phyloP scores from a whole-genome alignment of 805 yeast genomes.

The Ogataea glucozyma region DNA sequence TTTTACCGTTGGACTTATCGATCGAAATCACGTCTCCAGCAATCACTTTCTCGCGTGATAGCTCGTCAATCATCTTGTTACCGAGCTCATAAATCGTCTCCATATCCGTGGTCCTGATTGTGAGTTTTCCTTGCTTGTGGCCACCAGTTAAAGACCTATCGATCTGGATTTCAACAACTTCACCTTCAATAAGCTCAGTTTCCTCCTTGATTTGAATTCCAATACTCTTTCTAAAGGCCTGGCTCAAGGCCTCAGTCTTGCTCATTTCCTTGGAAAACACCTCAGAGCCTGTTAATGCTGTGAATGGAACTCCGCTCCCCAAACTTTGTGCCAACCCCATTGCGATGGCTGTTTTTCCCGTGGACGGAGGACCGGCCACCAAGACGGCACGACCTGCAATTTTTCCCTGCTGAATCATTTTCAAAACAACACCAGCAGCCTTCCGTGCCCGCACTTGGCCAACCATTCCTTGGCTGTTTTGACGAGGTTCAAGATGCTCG shows the following conservation, averaged over 20 bases:
- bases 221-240: conserved; percentile 93
- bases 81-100: conserved; percentile 73
- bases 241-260: conserved; percentile 95
- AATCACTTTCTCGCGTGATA: conserved; percentile 87
- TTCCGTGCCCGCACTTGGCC: conserved; percentile 77
- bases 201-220: conserved; percentile 96
- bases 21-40: conserved; percentile 97
- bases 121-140: conserved; percentile 73
- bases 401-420: conserved; percentile 85
- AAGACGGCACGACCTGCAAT: conserved; percentile 96
- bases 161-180: conserved; percentile 93
- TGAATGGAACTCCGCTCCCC: conserved; percentile 96
- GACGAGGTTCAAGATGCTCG: conserved; percentile 82
- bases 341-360: conserved; percentile 97
- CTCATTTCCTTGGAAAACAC: conserved; percentile 94
- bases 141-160: conserved; percentile 93
- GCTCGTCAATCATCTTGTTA: conserved; percentile 71
- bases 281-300: conserved; percentile 95
- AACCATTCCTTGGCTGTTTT: conserved; percentile 84
- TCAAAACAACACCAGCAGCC: conserved; percentile 95
- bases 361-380: conserved; percentile 97
- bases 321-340: conserved; percentile 93
- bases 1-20: conserved; percentile 97
- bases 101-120: conserved; percentile 87
- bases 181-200: conserved; percentile 97